Evolutionary conservation across 768 basidiomycete species (phyloP), one percentile per base, ranked within the genome.

Genomic region (Macrocybe gigantea): DNA sequence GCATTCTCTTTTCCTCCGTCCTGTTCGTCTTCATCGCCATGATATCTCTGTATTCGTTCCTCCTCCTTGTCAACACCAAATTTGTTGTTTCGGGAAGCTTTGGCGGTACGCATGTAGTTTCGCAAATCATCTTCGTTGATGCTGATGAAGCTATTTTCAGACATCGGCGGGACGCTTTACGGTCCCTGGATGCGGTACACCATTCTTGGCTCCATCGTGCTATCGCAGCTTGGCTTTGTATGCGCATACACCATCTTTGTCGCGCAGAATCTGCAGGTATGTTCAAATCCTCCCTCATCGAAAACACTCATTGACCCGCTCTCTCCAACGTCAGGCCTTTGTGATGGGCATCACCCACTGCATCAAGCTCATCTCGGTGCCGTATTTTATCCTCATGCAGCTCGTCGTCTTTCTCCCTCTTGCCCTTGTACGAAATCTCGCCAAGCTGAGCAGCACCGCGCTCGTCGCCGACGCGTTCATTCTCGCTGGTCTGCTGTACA

Each of bases 381-480:
- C 80, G 52, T 86, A 82, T 62, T 91, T 89, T 62, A 98, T 99
- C 58, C 60, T 89, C 40, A 69, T 85, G 30, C 90, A 98, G 61
- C 64, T 93, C 38, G 55, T 93, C 56, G 72, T 97, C 59, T 94
- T 98, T 71, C 68, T 97, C 2, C 96, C 96, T 0, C 68, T 96
- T 44, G 88, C 83, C 4, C 82, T 99, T 53, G 75, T 98, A 47
- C 80, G 96, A 31, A 91, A 96, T 66, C 75, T 99, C n/a, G 89
- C 94, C 30, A 96, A 94, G 66, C 78, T 99, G 33, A 93, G 90
- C 56, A 83, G 85, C 1, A 88, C 94, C 0, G 95, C 93, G 3
- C 80, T 99, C 44, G 63, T 96, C 30, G 96, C 96, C 1, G 96
- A 99, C 62, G 93, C 71, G 1, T 98, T 98, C 72, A 98, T 99